phyloP scores from a whole-genome alignment of 257 asterid genomes.

The Solanum virginianum region DNA sequence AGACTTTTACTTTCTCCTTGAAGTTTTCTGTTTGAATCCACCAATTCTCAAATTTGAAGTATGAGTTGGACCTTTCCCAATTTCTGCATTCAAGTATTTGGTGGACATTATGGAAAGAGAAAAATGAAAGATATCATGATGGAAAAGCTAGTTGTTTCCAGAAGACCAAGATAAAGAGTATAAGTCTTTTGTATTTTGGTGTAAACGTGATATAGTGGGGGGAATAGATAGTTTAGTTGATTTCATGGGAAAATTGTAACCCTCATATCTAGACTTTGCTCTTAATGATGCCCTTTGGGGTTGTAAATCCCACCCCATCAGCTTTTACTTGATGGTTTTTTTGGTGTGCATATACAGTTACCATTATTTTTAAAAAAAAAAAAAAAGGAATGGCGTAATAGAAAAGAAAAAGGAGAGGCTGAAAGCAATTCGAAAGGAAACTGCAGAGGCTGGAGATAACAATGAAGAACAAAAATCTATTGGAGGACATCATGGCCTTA shows the following conservation, averaged over 20 bases:
- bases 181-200: background rate
- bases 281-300: background rate
- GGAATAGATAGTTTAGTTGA: background rate
- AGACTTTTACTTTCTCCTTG: no score
- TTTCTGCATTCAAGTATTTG: no score
- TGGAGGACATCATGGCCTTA: conserved; percentile 26
- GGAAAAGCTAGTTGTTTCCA: no score
- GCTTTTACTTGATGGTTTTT: background rate
- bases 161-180: no score
- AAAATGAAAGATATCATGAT: no score
- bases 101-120: no score
- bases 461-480: conserved; percentile 8
- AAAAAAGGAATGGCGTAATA: conserved; percentile 45
- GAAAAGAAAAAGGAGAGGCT: conserved; percentile 68
- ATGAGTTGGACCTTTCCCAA: no score
- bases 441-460: conserved; percentile 21
- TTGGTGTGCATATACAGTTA: background rate
- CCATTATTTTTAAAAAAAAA: background rate
- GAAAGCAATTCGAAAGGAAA: conserved; percentile 58
- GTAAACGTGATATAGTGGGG: background rate
- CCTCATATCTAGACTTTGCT: background rate
- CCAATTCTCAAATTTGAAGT: no score
- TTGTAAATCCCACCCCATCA: background rate
- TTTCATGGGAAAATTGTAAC: background rate
- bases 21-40: no score